These are phyloP conservation scores for Candida sithepensis DNA, from an alignment of 805 yeast species.

Conservation along the genomic window DNA sequence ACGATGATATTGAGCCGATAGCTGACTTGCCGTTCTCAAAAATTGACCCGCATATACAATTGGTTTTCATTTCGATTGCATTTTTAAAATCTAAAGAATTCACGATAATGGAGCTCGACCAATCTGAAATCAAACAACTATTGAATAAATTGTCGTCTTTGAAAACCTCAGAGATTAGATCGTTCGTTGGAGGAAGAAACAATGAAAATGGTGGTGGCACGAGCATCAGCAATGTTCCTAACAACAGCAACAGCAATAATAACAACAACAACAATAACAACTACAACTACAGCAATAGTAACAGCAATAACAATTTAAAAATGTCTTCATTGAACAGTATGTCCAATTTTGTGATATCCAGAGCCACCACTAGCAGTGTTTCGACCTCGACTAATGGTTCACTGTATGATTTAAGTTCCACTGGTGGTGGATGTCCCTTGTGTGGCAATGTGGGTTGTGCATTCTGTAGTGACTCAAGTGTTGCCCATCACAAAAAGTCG, in stretches of 20 bases:
- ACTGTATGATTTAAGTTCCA: neutral
- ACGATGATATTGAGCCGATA: constrained; percentile 24
- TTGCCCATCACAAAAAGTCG: constrained; percentile 21
- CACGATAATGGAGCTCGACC: constrained; percentile 81
- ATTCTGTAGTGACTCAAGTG: constrained; percentile 5
- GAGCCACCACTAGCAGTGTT: neutral
- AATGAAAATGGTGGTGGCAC: constrained; percentile 2
- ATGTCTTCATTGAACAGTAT: neutral
- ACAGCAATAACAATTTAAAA: neutral
- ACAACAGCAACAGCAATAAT: neutral
- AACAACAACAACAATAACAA: neutral
- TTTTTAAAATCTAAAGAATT: constrained; percentile 76
- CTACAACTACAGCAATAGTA: neutral
- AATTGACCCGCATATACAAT: constrained; percentile 71
- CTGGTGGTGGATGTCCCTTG: constrained; percentile 4
- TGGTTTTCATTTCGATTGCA: constrained; percentile 72
- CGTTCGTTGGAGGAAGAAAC: constrained; percentile 21
- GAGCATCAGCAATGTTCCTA: neutral
- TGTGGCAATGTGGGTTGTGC: constrained; percentile 12
- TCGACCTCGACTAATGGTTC: neutral
- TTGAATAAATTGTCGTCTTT: constrained; percentile 54
- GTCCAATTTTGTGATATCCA: neutral
- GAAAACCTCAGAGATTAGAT: constrained; percentile 27
- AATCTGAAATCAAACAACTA: constrained; percentile 80
- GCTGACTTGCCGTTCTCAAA: constrained; percentile 48